Conservation (phyloP, 108 stramenopile genomes). For the Fragilaria crotonensis region DNA sequence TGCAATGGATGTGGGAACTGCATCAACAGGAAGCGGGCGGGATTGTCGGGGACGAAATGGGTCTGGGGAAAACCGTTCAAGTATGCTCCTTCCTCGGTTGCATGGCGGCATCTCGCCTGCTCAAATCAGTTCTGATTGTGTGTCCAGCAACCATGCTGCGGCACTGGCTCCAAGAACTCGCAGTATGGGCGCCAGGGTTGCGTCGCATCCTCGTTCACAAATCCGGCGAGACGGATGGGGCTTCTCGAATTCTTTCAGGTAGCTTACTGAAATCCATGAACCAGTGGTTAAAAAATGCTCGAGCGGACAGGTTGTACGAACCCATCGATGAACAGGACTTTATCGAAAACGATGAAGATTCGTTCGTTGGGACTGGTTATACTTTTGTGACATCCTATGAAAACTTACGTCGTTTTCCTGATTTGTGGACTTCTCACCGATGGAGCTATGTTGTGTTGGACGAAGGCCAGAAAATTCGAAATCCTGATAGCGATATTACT, state of each 20-base stretch:
- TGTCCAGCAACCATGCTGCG: constrained; percentile 91
- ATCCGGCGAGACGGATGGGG: constrained; percentile 60
- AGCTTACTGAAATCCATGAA: constrained; percentile 30
- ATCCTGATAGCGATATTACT: constrained; percentile 95
- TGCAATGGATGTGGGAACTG: constrained; percentile 94
- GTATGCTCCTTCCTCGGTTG: constrained; percentile 84
- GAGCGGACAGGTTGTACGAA: constrained; percentile 62
- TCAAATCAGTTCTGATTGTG: constrained; percentile 72
- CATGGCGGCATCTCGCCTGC: constrained; percentile 63
- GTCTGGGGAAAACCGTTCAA: constrained; percentile 95
- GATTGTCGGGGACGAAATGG: constrained; percentile 92
- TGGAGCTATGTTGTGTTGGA: constrained; percentile 95
- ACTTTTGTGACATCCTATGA: constrained; percentile 91
- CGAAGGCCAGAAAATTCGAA: constrained; percentile 98
- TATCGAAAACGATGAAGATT: constrained; percentile 36
- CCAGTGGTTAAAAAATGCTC: constrained; percentile 49
- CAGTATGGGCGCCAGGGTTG: constrained; percentile 89
- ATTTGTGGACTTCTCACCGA: constrained; percentile 60
- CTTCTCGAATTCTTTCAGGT: constrained; percentile 17
- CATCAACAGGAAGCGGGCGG: constrained; percentile 91
- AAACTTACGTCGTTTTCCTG: constrained; percentile 58
- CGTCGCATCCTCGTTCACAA: constrained; percentile 71
- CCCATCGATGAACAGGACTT: constrained; percentile 65
- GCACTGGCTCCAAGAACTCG: constrained; percentile 91
- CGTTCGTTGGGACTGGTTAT: constrained; percentile 75